Evolutionary conservation across 352 stramenopile species (phyloP).

Genomic region (Pythium myriotylum): DNA sequence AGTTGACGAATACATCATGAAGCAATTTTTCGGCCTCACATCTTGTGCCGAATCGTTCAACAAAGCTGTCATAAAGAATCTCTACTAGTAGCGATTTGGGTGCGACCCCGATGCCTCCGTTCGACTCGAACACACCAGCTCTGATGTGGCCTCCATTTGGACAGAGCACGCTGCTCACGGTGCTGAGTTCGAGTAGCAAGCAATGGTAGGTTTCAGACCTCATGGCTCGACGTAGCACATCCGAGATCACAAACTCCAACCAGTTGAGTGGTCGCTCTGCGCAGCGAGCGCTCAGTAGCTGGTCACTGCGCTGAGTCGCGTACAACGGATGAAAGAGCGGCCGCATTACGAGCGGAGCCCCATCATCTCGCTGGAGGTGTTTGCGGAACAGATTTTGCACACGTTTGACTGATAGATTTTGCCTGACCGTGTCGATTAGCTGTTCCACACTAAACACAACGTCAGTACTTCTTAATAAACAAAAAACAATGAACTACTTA

Average conservation of each 20-base stretch:
- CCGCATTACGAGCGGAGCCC: constrained; percentile 74
- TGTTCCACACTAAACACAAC: constrained; percentile 44
- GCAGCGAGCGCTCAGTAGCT: constrained; percentile 33
- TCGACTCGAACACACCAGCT: constrained; percentile 23
- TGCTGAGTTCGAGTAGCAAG: constrained; percentile 52
- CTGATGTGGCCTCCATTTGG: neutral
- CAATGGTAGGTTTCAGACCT: constrained; percentile 28
- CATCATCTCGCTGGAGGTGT: constrained; percentile 62
- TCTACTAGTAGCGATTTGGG: constrained; percentile 70
- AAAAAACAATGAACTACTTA: neutral
- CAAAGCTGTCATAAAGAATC: constrained; percentile 77
- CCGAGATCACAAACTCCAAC: constrained; percentile 60
- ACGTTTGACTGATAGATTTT: constrained; percentile 71
- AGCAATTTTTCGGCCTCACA: constrained; percentile 80
- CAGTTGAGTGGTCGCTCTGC: constrained; percentile 58
- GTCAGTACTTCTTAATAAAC: neutral
- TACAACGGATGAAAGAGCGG: constrained; percentile 73
- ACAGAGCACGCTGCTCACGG: constrained; percentile 37
- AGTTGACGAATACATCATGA: constrained; percentile 84
- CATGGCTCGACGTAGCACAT: constrained; percentile 52
- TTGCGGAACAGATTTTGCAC: constrained; percentile 74
- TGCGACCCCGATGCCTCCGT: constrained; percentile 59
- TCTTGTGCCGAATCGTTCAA: constrained; percentile 66
- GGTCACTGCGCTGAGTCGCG: constrained; percentile 23
- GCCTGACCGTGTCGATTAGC: constrained; percentile 66